Base-by-base conservation (phyloP, 306 rosid species). In the Begonia fuchsioides region DNA sequence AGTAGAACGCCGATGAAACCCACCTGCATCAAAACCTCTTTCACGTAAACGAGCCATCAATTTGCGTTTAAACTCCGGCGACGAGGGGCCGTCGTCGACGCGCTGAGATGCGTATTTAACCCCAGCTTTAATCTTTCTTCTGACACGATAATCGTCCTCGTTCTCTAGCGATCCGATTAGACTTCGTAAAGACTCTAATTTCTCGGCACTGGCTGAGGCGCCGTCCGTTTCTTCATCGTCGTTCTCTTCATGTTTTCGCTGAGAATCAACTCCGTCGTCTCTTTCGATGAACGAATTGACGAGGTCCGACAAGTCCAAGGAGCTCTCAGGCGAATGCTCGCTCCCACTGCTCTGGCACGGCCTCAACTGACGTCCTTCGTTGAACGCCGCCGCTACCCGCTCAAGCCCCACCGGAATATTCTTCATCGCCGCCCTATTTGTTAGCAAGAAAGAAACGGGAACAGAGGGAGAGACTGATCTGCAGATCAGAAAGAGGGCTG, bases 11-110 rank as follows among this genome's bases (percentile, higher is more conserved):
- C 32, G 32, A 20, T 20, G 32, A 20, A 20, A 20, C 32, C 8
- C 19, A 90, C 98, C 98, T 10, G 94, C 94, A 69, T 90, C 98
- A 45, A 85, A 74, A 39, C 94, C 87, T 51, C 52, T 72, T 3
- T 67, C 72, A 1, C 98, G 66, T 47, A 90, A 68, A 12, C 44
- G 74, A 47, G 79, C 44, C 94, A 85, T 81, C 58, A 90, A 61
- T 13, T 44, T 26, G 15, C 98, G 76, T 59, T 85, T 90, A 52
- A 75, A 75, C 12, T 47, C 78, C 0, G 26, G 66, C 8, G 67
- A 63, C 10, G 73, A 73, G 13, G 35, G 18, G 35, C 56, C 60
- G 5, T 41, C 73, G 1, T 63, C 72, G 5, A 52, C 32, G 11
- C 52, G 1, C 32, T 40, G 67, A 17, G 10, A 48, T 0, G 76